Evolutionary conservation across 257 asterid species (phyloP).

Genomic region (Gentiana straminea): DNA sequence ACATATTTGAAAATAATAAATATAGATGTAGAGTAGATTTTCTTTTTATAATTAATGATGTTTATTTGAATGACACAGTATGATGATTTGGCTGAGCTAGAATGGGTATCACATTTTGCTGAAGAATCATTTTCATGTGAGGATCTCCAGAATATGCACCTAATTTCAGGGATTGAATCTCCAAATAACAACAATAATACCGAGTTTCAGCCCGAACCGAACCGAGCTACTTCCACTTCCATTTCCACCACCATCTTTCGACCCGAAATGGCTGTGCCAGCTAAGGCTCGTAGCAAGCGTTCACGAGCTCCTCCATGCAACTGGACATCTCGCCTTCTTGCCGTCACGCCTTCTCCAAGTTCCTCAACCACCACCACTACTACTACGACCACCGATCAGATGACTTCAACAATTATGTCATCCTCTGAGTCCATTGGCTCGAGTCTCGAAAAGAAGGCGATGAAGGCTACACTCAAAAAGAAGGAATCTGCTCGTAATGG

Average conservation of each 20-base stretch:
- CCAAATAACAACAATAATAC: slow-evolving; percentile 17
- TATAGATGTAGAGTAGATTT: neutral
- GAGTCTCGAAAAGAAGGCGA: slow-evolving; percentile 17
- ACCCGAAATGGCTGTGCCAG: slow-evolving; percentile 59
- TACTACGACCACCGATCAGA: neutral
- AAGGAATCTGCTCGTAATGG: slow-evolving; percentile 21
- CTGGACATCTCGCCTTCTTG: slow-evolving; percentile 70
- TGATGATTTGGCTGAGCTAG: slow-evolving; percentile 76
- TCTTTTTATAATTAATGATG: no score
- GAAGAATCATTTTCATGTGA: slow-evolving; percentile 75
- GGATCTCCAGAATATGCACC: slow-evolving; percentile 50
- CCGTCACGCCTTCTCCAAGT: slow-evolving; percentile 24
- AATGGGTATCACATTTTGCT: slow-evolving; percentile 70
- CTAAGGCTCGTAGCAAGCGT: slow-evolving; percentile 87
- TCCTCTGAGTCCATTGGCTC: slow-evolving; percentile 31
- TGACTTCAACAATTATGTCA: slow-evolving; percentile 19
- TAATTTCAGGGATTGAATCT: slow-evolving; percentile 44
- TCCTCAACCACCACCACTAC: slow-evolving; percentile 1
- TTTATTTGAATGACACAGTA: slow-evolving; percentile 20
- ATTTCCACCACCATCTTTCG: slow-evolving; percentile 19
- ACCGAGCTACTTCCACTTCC: slow-evolving; percentile 16
- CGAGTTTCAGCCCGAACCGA: slow-evolving; percentile 35
- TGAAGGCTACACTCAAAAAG: slow-evolving; percentile 17
- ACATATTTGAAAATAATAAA: neutral
- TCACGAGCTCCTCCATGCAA: slow-evolving; percentile 73